Percentiles rank a stretch among this genome's conserved stretches.
Conservation (phyloP, 2,329 filamentous ascomycete genomes). For the Lasiodiplodia theobromae region DNA sequence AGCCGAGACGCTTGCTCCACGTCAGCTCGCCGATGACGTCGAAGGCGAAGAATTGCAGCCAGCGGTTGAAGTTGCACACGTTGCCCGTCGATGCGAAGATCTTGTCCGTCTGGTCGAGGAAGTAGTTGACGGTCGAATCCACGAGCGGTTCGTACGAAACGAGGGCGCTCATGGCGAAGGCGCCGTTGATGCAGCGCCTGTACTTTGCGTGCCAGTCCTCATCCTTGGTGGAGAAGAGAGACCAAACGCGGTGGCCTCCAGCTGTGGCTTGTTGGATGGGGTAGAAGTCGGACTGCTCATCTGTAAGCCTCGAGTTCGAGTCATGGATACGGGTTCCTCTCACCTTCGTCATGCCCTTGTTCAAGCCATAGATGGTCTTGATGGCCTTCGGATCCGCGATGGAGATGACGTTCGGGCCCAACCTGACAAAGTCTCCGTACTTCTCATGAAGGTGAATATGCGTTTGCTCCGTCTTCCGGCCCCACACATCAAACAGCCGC, state of each 20-base stretch:
- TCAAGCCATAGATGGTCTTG: constrained; percentile 80
- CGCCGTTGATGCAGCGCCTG: constrained; percentile 75
- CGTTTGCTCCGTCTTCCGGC: constrained; percentile 70
- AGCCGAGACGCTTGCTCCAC: constrained; percentile 77
- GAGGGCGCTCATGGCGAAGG: constrained; percentile 78
- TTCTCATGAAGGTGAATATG: constrained; percentile 72
- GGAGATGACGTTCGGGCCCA: constrained; percentile 76
- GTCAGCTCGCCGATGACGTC: constrained; percentile 82
- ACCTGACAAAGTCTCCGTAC: constrained; percentile 75
- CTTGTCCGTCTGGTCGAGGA: constrained; percentile 62
- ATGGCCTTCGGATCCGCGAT: constrained; percentile 77
- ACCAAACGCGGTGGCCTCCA: constrained; percentile 71
- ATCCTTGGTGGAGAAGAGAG: constrained; percentile 78
- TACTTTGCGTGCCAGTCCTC: constrained; percentile 79
- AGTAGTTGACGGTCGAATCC: constrained; percentile 75
- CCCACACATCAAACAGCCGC: constrained; percentile 74
- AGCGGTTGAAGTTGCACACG: constrained; percentile 70
- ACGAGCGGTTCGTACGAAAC: constrained; percentile 83
- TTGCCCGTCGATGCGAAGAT: constrained; percentile 51
- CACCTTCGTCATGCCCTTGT: constrained; percentile 82
- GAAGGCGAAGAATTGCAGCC: constrained; percentile 83
- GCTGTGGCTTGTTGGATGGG: constrained; percentile 77
- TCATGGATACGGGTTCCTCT: constrained; percentile 20
- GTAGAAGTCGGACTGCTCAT: constrained; percentile 76
- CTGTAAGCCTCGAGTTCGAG: not conserved